Evolutionary conservation across 225 moss, liverwort and hornwort species (phyloP), one percentile per base, ranked within the genome.

Genomic region (Straminergon stramineum): DNA sequence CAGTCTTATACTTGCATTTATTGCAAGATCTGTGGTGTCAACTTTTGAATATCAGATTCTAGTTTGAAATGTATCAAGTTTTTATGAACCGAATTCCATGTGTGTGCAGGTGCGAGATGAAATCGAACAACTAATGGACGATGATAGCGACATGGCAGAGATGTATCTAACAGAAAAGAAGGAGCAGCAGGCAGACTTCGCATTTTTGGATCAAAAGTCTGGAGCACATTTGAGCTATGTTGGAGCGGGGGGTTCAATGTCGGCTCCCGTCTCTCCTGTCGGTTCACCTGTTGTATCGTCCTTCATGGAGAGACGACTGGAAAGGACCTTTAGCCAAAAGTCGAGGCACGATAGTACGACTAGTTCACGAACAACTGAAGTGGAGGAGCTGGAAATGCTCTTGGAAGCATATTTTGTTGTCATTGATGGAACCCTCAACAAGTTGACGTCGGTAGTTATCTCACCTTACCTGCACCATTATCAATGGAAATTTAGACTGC

Each of bases 61-160:
- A 41, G 37, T 53, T 79, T 79, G 24, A 65, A 16, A 76, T 51
- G 53, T 79, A 84, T n/a, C 34, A 65, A 84, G 27, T 75, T 78
- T 30, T 79, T 22, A 61, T 55, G 48, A 85, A 57, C 21, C 56
- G 79, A 75, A 31, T 48, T 62, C 10, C 66, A 32, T 84, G 84
- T 31, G 31, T 83, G 77, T 79, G 88, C 93, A 95, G 95, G 95
- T 95, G 75, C 93, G 95, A 87, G 95, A 95, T 87, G 99, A 99
- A 93, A 96, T 99, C 64, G 99, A 99, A 90, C 99, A 99, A 87
- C 86, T 99, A 41, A 99, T 99, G 99, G 99, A 99, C 65, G 99
- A 99, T 75, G 99, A 99, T 90, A 95, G 97, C 52, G 99, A 99
- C 87, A 99, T 99, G 99, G 96, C 97, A 70, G 99, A 97, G 70